Evolutionary conservation across 2,329 filamentous ascomycete species (phyloP), one percentile per base, ranked within the genome.

Genomic region (Pseudocercospora pini-densiflorae): DNA sequence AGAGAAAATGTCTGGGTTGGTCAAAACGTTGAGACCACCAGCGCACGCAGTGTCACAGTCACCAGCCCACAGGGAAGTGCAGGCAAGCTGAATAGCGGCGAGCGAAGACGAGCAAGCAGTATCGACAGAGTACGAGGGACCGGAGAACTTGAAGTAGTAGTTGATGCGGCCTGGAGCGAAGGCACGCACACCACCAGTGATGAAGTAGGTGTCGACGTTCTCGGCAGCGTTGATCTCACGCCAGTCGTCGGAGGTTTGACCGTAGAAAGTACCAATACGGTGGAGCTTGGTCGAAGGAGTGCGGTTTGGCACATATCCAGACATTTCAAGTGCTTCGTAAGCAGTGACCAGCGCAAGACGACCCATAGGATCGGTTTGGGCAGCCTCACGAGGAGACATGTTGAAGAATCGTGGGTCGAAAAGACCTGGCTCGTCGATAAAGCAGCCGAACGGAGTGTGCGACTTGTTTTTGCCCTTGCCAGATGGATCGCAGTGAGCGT

Each of bases 401-500:
- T 93, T 93, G 86, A 94, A 94, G 80, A 94, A 94, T 0, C 89
- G 85, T n/a, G 90, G 89, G 73, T 94, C 92, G 74, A 94, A 94
- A 57, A 90, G 83, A 63, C 90, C 90, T 0, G 91, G 91, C 68
- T 93, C 86, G 68, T 92, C 88, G 70, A 92, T 86, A 80, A 89
- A 93, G 80, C 90, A 92, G 16, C 91, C 91, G 72, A 88, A 92
- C 2, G 89, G 90, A 1, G 90, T 92, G 78, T 92, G 89, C 62
- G 88, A 91, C 65, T 91, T 93, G 81, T 93, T 94, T 77, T 89
- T 89, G 33, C 82, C 85, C 78, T 92, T 92, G 23, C 90, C 90
- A 5, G 88, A 88, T 5, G 89, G 86, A 73, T 94, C 91, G 68
- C 85, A 87, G 74, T 93, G 91, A 21, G 87, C 89, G 49, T 89